These are phyloP conservation scores for barley (Hordeum vulgare) DNA, from an alignment of 176 grass and related monocot genomes.

Conservation along the genomic window MorexV3_pseudomolecules_assembly NC_058522.1:517106681-517107180, in stretches of 20 bases:
- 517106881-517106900: not conserved
- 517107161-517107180: not conserved
- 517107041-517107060: not conserved
- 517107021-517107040: constrained; percentile 38
- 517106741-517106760: not conserved
- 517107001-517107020: constrained; percentile 53
- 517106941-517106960: not conserved
- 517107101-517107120: constrained; percentile 5
- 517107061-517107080: not conserved
- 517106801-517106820: not conserved
- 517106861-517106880: not conserved
- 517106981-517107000: constrained; percentile 1
- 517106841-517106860: not conserved
- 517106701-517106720: not conserved
- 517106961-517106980: constrained; percentile 10
- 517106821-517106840: constrained; percentile 17
- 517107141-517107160: not conserved
- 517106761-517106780: not conserved
- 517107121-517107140: not conserved
- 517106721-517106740: not conserved
- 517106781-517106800: not conserved
- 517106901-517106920: not conserved
- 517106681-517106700: constrained; percentile 12
- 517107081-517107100: not conserved
- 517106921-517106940: constrained; percentile 4